phyloP scores from a whole-genome alignment of 2,329 filamentous ascomycete species.

The Trichoderma atroviride region DNA sequence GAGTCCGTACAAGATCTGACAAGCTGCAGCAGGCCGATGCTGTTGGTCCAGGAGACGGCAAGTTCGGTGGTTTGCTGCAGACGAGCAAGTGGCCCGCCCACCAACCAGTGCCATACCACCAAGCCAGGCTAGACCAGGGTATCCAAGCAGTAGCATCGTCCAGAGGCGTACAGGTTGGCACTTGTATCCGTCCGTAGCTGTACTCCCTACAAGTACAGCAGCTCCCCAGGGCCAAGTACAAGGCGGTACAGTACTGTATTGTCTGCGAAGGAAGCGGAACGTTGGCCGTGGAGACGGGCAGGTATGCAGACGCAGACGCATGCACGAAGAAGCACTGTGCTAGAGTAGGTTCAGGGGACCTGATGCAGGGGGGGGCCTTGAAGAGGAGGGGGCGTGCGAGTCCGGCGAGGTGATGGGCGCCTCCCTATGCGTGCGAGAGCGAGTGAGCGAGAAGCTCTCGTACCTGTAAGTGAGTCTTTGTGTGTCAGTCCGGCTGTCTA shows the following conservation, averaged over 20 bases:
- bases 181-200: constrained; percentile 7
- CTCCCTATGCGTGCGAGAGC: constrained; percentile 2
- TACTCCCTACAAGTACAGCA: background rate
- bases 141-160: constrained; percentile 24
- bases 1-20: constrained; percentile 26
- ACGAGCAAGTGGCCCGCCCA: constrained; percentile 22
- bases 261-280: constrained; percentile 26
- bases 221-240: background rate
- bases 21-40: constrained; percentile 25
- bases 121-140: constrained; percentile 24
- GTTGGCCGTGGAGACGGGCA: constrained; percentile 24
- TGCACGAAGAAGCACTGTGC: constrained; percentile 26
- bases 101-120: constrained; percentile 17
- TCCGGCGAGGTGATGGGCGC: constrained; percentile 15
- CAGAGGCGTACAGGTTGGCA: constrained; percentile 25
- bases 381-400: constrained; percentile 18
- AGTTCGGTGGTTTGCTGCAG: constrained; percentile 26
- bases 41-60: constrained; percentile 26
- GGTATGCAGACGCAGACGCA: constrained; percentile 17
- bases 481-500: constrained; percentile 21
- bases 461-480: constrained; percentile 3
- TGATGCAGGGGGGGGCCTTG: constrained; percentile 19
- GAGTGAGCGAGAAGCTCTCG: constrained; percentile 1
- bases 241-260: background rate
- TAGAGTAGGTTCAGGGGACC: constrained; percentile 23